Percentiles rank a stretch among this genome's conserved stretches.
These are phyloP conservation scores for Tillandsia fasciculata DNA, from an alignment of 176 grass and related monocot species.

Conservation along the genomic window DNA sequence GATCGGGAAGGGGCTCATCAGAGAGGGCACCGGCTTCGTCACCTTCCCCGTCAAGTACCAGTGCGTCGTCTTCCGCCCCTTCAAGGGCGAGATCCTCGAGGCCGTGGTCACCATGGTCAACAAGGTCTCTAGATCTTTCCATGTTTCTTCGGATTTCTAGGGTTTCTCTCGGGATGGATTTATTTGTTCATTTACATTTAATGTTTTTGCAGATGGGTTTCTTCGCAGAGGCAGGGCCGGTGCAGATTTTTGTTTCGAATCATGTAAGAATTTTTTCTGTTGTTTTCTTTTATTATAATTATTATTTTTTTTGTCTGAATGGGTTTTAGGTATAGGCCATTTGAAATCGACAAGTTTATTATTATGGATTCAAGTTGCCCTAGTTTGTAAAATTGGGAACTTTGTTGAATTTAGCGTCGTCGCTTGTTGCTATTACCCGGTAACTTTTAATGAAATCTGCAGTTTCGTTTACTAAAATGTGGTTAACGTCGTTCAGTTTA, in stretches of 20 bases:
- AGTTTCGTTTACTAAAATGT: no score
- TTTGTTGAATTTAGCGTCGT: no score
- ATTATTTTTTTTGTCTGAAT: no score
- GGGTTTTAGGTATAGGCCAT: no score
- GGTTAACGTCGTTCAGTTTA: no score
- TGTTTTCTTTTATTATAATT: not conserved
- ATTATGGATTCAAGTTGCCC: no score
- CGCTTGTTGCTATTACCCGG: no score
- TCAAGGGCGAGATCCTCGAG: conserved; percentile 95
- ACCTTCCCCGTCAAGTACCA: conserved; percentile 99
- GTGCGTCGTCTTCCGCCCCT: conserved; percentile 88
- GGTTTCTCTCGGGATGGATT: not conserved
- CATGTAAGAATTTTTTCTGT: conserved; percentile 52
- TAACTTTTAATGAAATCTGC: no score
- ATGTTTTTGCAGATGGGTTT: conserved; percentile 74
- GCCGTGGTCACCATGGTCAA: conserved; percentile 99
- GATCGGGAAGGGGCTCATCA: conserved; percentile 89
- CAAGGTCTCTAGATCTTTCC: conserved; percentile 31
- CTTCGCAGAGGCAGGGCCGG: conserved; percentile 90
- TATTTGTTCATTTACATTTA: not conserved
- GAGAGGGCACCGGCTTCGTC: conserved; percentile 87
- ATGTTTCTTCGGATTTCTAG: not conserved
- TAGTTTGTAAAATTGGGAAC: no score
- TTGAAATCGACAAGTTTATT: no score
- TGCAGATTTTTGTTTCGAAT: conserved; percentile 96